These are phyloP conservation scores for Pistacia integerrima DNA, from an alignment of 345 rosid species.

Conservation along the genomic window DNA sequence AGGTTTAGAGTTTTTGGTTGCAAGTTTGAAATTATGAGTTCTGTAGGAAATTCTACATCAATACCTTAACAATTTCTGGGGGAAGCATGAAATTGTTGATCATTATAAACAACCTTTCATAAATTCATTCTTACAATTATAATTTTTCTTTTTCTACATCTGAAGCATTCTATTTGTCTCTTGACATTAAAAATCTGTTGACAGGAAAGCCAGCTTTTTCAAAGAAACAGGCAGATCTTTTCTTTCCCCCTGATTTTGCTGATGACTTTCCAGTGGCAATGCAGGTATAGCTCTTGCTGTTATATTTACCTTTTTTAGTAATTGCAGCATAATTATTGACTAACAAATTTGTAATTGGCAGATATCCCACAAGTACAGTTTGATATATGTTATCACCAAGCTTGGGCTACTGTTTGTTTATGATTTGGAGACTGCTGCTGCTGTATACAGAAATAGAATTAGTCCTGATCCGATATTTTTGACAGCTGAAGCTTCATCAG, in stretches of 20 bases:
- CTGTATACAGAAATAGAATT: conserved; percentile 93
- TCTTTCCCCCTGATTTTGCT: conserved; percentile 97
- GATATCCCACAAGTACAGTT: conserved; percentile 93
- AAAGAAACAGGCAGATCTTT: conserved; percentile 97
- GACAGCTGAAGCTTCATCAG: conserved; percentile 90
- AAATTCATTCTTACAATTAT: neutral
- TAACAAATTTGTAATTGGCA: conserved; percentile 38
- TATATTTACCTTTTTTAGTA: conserved; percentile 2
- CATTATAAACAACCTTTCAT: neutral
- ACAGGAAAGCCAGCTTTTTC: conserved; percentile 93
- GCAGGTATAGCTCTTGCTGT: conserved; percentile 63
- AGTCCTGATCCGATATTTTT: conserved; percentile 99
- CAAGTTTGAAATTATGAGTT: neutral
- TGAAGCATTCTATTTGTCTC: neutral
- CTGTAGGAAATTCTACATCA: neutral
- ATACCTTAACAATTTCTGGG: neutral
- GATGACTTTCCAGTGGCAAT: conserved; percentile 99
- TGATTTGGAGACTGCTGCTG: conserved; percentile 96
- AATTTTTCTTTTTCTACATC: neutral
- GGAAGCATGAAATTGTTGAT: neutral
- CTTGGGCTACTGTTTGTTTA: conserved; percentile 96
- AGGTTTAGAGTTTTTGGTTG: neutral
- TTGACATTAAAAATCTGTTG: conserved; percentile 15
- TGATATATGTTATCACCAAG: conserved; percentile 94
- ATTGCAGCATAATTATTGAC: conserved; percentile 9